Evolutionary conservation across 2,329 filamentous ascomycete species (phyloP).

Genomic region (Calycina marina): DNA sequence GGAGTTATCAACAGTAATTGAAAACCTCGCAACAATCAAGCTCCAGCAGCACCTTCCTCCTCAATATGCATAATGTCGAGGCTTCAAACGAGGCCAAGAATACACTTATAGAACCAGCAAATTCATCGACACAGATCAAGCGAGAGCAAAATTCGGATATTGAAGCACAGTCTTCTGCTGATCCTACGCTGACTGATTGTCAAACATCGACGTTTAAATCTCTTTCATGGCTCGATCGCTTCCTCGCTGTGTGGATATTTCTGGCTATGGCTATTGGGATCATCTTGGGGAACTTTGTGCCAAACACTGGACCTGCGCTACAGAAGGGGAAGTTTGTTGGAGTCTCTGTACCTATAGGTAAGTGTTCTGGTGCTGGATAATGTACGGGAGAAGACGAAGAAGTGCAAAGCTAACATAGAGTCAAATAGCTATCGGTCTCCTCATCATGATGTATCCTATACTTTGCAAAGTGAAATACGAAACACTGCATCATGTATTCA

Average conservation of each 20-base stretch:
- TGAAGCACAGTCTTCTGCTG: too few relatives aligned
- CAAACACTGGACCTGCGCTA: constrained; percentile 36
- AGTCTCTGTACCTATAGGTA: constrained; percentile 48
- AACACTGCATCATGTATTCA: constrained; percentile 51
- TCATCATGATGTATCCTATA: constrained; percentile 93
- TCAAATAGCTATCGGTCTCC: constrained; percentile 55
- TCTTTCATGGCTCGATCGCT: constrained; percentile 33
- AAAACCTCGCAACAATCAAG: too few relatives aligned
- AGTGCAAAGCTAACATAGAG: too few relatives aligned
- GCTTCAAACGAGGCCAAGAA: too few relatives aligned
- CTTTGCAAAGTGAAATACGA: constrained; percentile 77
- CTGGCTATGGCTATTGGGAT: constrained; percentile 53
- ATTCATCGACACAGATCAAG: too few relatives aligned
- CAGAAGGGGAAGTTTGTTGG: constrained; percentile 47
- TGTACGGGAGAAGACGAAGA: neutral
- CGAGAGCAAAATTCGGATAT: too few relatives aligned
- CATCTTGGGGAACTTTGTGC: constrained; percentile 47
- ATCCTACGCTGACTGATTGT: too few relatives aligned
- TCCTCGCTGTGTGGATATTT: constrained; percentile 44
- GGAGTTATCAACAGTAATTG: too few relatives aligned
- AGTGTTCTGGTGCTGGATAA: constrained; percentile 9
- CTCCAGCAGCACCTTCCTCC: too few relatives aligned
- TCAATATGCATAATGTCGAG: too few relatives aligned
- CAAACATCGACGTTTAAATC: constrained; percentile 16
- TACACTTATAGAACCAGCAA: too few relatives aligned